Conservation (phyloP, 768 basidiomycete genomes). For the Russula earlei region DNA sequence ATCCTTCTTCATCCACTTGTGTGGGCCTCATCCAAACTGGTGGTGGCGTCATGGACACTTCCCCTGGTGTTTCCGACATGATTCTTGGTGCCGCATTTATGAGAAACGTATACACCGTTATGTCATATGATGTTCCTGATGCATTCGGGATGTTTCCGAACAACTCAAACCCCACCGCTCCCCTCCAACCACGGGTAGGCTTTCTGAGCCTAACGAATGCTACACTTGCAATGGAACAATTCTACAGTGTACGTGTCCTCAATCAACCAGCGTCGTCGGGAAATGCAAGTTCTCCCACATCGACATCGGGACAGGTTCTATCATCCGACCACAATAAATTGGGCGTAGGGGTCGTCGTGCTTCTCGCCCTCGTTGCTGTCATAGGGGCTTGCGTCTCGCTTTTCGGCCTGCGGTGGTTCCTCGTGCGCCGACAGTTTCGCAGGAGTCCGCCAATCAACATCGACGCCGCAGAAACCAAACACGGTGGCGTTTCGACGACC, state of each 20-base stretch:
- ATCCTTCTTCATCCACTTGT: constrained; percentile 40
- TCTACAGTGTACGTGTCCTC: constrained; percentile 57
- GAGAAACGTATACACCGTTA: constrained; percentile 66
- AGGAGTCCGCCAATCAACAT: constrained; percentile 16
- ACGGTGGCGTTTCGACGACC: constrained; percentile 15
- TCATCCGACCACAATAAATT: constrained; percentile 29
- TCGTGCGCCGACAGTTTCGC: constrained; percentile 24
- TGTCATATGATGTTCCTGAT: constrained; percentile 50
- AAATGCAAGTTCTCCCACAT: constrained; percentile 2
- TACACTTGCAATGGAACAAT: constrained; percentile 52
- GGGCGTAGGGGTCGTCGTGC: constrained; percentile 52
- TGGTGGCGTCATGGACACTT: constrained; percentile 32
- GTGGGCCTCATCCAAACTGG: constrained; percentile 59
- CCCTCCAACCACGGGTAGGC: constrained; percentile 41
- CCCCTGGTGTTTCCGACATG: constrained; percentile 43
- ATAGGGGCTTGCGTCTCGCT: constrained; percentile 44
- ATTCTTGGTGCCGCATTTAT: constrained; percentile 74
- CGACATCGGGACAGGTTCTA: background rate
- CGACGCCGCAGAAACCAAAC: constrained; percentile 12
- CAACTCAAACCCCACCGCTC: constrained; percentile 8
- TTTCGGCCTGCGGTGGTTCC: constrained; percentile 46
- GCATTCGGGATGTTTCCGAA: constrained; percentile 37
- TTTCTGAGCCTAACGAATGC: constrained; percentile 56
- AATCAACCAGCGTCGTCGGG: constrained; percentile 40
- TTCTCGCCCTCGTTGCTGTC: constrained; percentile 51